A percentile compares a stretch with the other conserved stretches of the same genome.
Conservation (phyloP, 352 stramenopile species). For the Elongisporangium undulatum region DNA sequence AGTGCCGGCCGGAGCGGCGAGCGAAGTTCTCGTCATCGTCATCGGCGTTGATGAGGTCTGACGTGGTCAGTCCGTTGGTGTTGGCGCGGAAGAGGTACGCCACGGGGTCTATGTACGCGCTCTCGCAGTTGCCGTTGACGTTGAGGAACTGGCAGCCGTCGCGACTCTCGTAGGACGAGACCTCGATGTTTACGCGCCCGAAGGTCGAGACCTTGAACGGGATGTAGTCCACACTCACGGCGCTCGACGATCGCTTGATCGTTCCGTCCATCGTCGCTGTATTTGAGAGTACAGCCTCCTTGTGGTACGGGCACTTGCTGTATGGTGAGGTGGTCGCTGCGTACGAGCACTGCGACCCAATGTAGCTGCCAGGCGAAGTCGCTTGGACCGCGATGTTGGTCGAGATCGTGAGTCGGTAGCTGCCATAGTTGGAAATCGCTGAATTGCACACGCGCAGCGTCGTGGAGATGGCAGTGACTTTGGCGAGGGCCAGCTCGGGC, state of each 20-base stretch:
- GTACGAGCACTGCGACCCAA: slow-evolving; percentile 50
- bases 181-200: slow-evolving; percentile 50
- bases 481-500: slow-evolving; percentile 26
- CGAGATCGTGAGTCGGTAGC: slow-evolving; percentile 53
- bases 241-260: slow-evolving; percentile 32
- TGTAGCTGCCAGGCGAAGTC: slow-evolving; percentile 39
- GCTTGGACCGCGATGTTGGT: slow-evolving; percentile 26
- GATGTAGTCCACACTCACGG: slow-evolving; percentile 58
- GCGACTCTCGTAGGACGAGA: slow-evolving; percentile 45
- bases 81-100: slow-evolving; percentile 54
- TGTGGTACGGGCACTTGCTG: slow-evolving; percentile 47
- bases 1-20: slow-evolving; percentile 34
- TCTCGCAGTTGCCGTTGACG: slow-evolving; percentile 59
- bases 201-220: slow-evolving; percentile 43
- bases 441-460: slow-evolving; percentile 38
- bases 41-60: slow-evolving; percentile 41
- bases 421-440: slow-evolving; percentile 61
- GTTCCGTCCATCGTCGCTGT: slow-evolving; percentile 40
- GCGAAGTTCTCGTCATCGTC: slow-evolving; percentile 67
- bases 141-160: slow-evolving; percentile 37
- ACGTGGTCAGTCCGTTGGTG: slow-evolving; percentile 17
- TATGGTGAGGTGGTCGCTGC: slow-evolving; percentile 26
- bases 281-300: slow-evolving; percentile 28
- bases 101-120: slow-evolving; percentile 59
- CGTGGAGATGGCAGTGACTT: slow-evolving; percentile 31